Conservation (phyloP, 1,139 yeast genomes). For the Kodamaea fungicola region DNA sequence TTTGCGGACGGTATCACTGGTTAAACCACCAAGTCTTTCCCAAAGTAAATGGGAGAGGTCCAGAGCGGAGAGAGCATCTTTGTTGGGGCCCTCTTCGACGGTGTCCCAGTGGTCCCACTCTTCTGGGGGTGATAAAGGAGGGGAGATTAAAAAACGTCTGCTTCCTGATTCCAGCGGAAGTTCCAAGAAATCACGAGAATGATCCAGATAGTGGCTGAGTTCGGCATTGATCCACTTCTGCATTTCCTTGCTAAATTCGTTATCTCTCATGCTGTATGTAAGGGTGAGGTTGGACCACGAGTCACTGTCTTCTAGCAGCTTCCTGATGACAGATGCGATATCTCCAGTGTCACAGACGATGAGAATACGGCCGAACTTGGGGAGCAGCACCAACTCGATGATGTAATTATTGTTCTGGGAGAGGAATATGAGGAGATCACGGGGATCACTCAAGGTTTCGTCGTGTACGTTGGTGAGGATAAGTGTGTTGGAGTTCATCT, state of each 20-base stretch:
- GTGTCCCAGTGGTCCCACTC: slow-evolving; percentile 48
- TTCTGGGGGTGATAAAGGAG: slow-evolving; percentile 46
- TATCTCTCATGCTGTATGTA: slow-evolving; percentile 36
- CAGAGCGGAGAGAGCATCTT: slow-evolving; percentile 35
- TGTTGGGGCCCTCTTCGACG: slow-evolving; percentile 43
- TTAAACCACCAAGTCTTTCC: slow-evolving; percentile 44
- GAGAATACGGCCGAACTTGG: slow-evolving; percentile 33
- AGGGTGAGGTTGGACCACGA: slow-evolving; percentile 18
- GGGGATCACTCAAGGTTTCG: slow-evolving; percentile 24
- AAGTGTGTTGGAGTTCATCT: slow-evolving; percentile 37
- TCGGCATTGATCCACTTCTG: slow-evolving; percentile 5
- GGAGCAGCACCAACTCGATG: slow-evolving; percentile 35
- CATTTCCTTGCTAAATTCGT: slow-evolving; percentile 16
- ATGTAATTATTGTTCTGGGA: slow-evolving; percentile 21
- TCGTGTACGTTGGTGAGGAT: slow-evolving; percentile 32
- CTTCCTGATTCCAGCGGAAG: slow-evolving; percentile 41
- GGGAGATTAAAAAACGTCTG: slow-evolving; percentile 42
- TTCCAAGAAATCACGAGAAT: slow-evolving; percentile 29
- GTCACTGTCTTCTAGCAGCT: slow-evolving; percentile 13
- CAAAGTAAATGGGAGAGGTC: slow-evolving; percentile 43
- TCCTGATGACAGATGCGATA: slow-evolving; percentile 21
- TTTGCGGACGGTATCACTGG: slow-evolving; percentile 33
- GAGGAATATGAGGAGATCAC: slow-evolving; percentile 21
- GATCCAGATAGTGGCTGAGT: slow-evolving; percentile 3
- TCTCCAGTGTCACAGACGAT: slow-evolving; percentile 28